Evolutionary conservation across 345 rosid species (phyloP).

Genomic region (Mallotus nudiflorus): DNA sequence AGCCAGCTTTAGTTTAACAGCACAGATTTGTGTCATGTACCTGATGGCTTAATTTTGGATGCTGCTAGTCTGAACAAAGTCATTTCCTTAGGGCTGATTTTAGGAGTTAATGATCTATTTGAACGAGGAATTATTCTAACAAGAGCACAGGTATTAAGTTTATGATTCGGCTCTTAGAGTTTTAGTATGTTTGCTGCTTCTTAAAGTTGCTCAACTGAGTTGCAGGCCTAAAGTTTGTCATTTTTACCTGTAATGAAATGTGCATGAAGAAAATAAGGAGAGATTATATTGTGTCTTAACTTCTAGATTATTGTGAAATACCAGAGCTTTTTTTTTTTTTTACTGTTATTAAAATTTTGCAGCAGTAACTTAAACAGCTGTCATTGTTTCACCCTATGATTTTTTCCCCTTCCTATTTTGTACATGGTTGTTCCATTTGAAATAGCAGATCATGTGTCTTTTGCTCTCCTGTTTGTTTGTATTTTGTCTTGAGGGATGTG

Average conservation of each 20-base stretch:
- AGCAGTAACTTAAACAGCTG: not conserved
- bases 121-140: not conserved
- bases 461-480: not conserved
- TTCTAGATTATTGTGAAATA: not conserved
- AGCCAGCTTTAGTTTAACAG: too few species aligned
- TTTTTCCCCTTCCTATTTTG: not conserved
- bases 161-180: not conserved
- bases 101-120: constrained; percentile 22
- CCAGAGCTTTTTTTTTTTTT: not conserved
- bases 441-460: not conserved
- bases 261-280: not conserved
- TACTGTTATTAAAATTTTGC: not conserved
- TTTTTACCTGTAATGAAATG: not conserved
- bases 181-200: too few species aligned
- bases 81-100: not conserved
- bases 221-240: too few species aligned
- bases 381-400: not conserved
- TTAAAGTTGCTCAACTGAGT: too few species aligned
- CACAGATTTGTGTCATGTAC: not conserved
- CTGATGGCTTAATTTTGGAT: not conserved
- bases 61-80: not conserved
- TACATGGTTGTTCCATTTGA: not conserved
- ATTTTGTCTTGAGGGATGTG: not conserved
- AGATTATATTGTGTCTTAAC: not conserved
- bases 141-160: not conserved